Percentiles rank a stretch among this genome's conserved stretches.
phyloP scores from a whole-genome alignment of 208 protist species.

The Leishmania gerbilli region DNA sequence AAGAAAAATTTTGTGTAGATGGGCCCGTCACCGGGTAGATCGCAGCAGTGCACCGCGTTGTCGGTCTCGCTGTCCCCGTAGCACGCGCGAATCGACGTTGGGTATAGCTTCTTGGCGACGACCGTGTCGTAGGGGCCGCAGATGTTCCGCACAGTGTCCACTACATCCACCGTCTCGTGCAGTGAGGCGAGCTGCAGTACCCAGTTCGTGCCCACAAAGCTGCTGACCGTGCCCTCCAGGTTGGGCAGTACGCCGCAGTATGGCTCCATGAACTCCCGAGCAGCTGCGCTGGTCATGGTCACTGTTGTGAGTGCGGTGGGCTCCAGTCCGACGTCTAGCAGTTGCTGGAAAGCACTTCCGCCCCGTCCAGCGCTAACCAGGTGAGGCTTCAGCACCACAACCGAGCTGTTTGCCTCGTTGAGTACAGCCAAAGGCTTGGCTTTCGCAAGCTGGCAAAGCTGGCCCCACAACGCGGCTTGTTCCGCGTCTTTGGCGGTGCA shows the following conservation, averaged over 20 bases:
- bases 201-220: slow-evolving; percentile 69
- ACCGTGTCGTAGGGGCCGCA: slow-evolving; percentile 85
- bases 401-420: slow-evolving; percentile 62
- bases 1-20: slow-evolving; percentile 88
- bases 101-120: slow-evolving; percentile 85
- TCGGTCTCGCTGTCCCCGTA: slow-evolving; percentile 76
- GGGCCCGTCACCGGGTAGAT: slow-evolving; percentile 91
- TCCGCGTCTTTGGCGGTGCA: slow-evolving; percentile 53
- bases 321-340: slow-evolving; percentile 65
- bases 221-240: slow-evolving; percentile 46
- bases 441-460: slow-evolving; percentile 31
- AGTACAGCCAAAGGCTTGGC: slow-evolving; percentile 69
- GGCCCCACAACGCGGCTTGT: slow-evolving; percentile 56
- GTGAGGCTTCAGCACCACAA: slow-evolving; percentile 86
- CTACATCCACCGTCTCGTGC: slow-evolving; percentile 39
- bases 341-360: slow-evolving; percentile 64
- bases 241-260: slow-evolving; percentile 83
- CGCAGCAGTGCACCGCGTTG: slow-evolving; percentile 96
- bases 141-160: slow-evolving; percentile 53
- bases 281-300: slow-evolving; percentile 52
- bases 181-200: slow-evolving; percentile 77
- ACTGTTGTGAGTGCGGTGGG: slow-evolving; percentile 57
- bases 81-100: slow-evolving; percentile 85
- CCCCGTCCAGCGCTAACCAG: slow-evolving; percentile 35
- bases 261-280: slow-evolving; percentile 61